These are phyloP conservation scores for Hanseniaspora lachancei DNA, from an alignment of 805 yeast genomes.

Conservation along the genomic window DNA sequence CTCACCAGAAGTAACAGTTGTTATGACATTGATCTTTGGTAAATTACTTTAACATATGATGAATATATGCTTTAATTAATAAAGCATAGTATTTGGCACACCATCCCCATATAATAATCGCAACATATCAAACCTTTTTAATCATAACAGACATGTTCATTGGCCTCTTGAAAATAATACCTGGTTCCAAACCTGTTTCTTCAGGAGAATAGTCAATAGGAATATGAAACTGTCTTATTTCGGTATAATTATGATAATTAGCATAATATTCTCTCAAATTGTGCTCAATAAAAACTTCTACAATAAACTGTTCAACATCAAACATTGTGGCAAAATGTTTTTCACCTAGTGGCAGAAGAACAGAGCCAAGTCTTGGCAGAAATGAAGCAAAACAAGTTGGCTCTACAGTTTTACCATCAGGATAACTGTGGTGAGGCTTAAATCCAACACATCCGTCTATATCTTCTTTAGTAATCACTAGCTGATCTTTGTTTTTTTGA, in stretches of 20 bases:
- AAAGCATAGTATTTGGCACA: neutral
- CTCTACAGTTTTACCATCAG: conserved; percentile 25
- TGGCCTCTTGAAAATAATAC: conserved; percentile 28
- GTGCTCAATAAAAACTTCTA: conserved; percentile 39
- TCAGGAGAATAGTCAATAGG: conserved; percentile 19
- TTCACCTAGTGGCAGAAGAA: conserved; percentile 13
- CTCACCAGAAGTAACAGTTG: no score
- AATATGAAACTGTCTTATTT: conserved; percentile 20
- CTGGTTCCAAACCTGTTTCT: conserved; percentile 28
- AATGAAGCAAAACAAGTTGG: conserved; percentile 44
- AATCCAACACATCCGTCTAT: conserved; percentile 29
- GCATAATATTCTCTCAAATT: conserved; percentile 35
- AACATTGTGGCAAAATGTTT: conserved; percentile 29
- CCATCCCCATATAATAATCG: neutral
- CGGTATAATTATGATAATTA: conserved; percentile 29
- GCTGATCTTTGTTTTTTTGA: neutral
- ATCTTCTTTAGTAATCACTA: conserved; percentile 13
- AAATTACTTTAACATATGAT: neutral
- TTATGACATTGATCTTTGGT: no score
- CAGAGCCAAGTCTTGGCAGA: conserved; percentile 15
- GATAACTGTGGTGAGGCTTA: conserved; percentile 20
- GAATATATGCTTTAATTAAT: no score
- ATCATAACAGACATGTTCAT: conserved; percentile 29
- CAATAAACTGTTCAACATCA: conserved; percentile 20
- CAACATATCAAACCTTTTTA: conserved; percentile 1